Conservation (phyloP, 1,139 yeast genomes). For the Yamadazyma atlantica region DNA sequence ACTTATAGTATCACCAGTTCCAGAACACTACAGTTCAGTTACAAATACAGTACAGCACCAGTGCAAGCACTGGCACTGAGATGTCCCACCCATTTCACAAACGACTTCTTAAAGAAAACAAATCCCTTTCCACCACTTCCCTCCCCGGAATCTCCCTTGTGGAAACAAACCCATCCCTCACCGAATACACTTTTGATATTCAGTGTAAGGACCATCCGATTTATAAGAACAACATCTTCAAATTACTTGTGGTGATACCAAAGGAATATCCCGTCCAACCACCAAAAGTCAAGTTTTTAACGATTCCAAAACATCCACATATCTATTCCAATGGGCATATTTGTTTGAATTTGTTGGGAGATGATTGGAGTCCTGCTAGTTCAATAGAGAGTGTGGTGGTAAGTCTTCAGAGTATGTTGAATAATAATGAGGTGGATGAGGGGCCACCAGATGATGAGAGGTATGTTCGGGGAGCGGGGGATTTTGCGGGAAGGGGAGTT, state of each 20-base stretch:
- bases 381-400: conserved; percentile 52
- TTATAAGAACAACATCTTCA: conserved; percentile 36
- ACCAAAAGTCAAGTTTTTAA: conserved; percentile 58
- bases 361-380: conserved; percentile 75
- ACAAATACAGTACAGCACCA: neutral
- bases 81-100: conserved; percentile 33
- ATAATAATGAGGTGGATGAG: conserved; percentile 43
- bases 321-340: conserved; percentile 74
- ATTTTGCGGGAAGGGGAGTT: conserved; percentile 50
- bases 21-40: too few species aligned
- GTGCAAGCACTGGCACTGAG: neutral
- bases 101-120: conserved; percentile 44
- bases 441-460: conserved; percentile 55
- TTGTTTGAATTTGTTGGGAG: conserved; percentile 61
- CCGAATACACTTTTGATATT: conserved; percentile 24
- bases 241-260: conserved; percentile 38
- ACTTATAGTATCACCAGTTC: too few species aligned
- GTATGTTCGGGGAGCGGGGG: conserved; percentile 55
- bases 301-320: conserved; percentile 70
- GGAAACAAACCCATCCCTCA: conserved; percentile 22
- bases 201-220: conserved; percentile 23
- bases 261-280: conserved; percentile 61
- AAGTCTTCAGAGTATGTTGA: conserved; percentile 66
- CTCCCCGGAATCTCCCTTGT: conserved; percentile 32
- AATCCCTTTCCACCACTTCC: conserved; percentile 18